Conservation (phyloP, 495 filamentous ascomycete species). For the Trichoderma parareesei region DNA sequence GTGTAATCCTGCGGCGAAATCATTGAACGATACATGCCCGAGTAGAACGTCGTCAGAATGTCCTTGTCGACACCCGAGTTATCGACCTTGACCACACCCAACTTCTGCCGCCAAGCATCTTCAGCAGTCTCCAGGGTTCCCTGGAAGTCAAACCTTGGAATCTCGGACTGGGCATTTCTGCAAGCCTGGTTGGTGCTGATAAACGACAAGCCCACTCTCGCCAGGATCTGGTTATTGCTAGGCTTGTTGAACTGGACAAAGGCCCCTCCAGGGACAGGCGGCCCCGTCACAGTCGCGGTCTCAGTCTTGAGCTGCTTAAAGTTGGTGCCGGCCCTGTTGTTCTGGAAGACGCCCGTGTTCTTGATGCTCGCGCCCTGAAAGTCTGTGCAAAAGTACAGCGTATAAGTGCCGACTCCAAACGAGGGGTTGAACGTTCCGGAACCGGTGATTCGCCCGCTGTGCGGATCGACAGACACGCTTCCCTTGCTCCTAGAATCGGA, state of each 20-base stretch:
- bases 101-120: slow-evolving; percentile 50
- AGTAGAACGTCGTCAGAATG: slow-evolving; percentile 52
- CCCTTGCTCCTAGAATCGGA: slow-evolving; percentile 53
- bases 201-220: slow-evolving; percentile 56
- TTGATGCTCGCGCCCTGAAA: slow-evolving; percentile 50
- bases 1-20: slow-evolving; percentile 66
- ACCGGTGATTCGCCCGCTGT: slow-evolving; percentile 49
- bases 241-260: slow-evolving; percentile 49
- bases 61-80: slow-evolving; percentile 41
- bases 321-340: slow-evolving; percentile 39
- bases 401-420: slow-evolving; percentile 56
- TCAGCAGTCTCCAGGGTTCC: slow-evolving; percentile 40
- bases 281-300: slow-evolving; percentile 48
- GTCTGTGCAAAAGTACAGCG: slow-evolving; percentile 55
- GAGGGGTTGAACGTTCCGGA: slow-evolving; percentile 57
- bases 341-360: slow-evolving; percentile 53
- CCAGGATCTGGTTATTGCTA: slow-evolving; percentile 40
- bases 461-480: slow-evolving; percentile 38
- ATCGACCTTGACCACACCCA: slow-evolving; percentile 45
- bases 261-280: slow-evolving; percentile 52
- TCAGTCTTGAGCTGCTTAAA: slow-evolving; percentile 42
- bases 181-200: slow-evolving; percentile 55
- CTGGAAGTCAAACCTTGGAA: slow-evolving; percentile 49
- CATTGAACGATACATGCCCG: slow-evolving; percentile 55
- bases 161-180: slow-evolving; percentile 51